A percentile compares a stretch with the other conserved stretches of the same genome.
phyloP scores from a whole-genome alignment of 2,329 filamentous ascomycete genomes.

The Aureobasidium pullulans region DNA sequence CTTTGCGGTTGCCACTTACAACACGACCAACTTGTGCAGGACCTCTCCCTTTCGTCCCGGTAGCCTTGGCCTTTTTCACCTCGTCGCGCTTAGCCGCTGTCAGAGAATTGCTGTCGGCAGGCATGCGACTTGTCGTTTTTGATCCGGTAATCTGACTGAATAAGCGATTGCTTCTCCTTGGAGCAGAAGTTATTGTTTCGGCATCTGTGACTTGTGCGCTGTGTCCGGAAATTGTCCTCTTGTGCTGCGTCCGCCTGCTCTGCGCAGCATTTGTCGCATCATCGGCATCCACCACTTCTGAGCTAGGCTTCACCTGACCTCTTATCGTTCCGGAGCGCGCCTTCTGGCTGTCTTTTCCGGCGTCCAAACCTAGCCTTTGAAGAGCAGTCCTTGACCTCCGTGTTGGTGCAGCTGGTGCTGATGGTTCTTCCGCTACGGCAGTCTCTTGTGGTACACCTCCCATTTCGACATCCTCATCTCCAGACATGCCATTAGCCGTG shows the following conservation, averaged over 20 bases:
- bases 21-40: conserved; percentile 72
- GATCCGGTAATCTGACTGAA: conserved; percentile 54
- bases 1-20: conserved; percentile 82
- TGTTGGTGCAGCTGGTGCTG: conserved; percentile 42
- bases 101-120: conserved; percentile 2
- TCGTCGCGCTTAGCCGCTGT: conserved; percentile 37
- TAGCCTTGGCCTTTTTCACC: conserved; percentile 75
- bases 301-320: conserved; percentile 31
- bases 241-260: conserved; percentile 43
- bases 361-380: conserved; percentile 26
- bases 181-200: conserved; percentile 33
- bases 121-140: conserved; percentile 46
- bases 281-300: conserved; percentile 33
- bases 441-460: conserved; percentile 21
- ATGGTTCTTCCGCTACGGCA: conserved; percentile 32
- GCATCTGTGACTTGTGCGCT: conserved; percentile 31
- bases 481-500: conserved; percentile 33
- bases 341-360: conserved; percentile 28
- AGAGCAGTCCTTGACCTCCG: conserved; percentile 29
- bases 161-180: conserved; percentile 38
- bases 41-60: conserved; percentile 58
- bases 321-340: conserved; percentile 35
- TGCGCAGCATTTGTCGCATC: conserved; percentile 12
- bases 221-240: conserved; percentile 88
- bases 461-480: conserved; percentile 38